Percentiles rank a stretch among this genome's conserved stretches.
Evolutionary conservation across 1,284 basidiomycete species (phyloP).

Genomic region (Earliella scabrosa): DNA sequence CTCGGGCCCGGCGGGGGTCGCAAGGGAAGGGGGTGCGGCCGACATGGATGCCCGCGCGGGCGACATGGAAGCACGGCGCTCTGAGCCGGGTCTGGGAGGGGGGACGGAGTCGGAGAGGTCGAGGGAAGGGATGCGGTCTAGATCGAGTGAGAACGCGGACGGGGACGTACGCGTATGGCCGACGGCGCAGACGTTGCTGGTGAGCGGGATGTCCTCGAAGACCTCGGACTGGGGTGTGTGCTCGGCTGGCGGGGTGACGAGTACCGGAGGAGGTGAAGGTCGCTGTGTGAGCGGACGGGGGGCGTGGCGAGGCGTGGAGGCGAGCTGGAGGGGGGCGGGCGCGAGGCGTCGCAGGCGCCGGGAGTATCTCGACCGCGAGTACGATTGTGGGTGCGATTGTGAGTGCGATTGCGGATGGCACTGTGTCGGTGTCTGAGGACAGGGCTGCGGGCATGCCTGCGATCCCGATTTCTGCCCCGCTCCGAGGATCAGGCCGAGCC

Average conservation of each 20-base stretch:
- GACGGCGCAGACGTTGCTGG: background rate
- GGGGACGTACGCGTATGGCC: no score
- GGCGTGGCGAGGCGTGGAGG: constrained; percentile 14
- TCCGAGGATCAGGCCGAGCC: constrained; percentile 20
- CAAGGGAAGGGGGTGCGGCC: constrained; percentile 17
- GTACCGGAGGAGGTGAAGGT: no score
- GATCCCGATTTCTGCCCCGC: constrained; percentile 10
- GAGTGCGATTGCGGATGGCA: background rate
- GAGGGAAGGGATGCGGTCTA: constrained; percentile 6
- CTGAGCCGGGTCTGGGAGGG: constrained; percentile 8
- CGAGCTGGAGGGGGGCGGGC: constrained; percentile 23
- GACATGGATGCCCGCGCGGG: constrained; percentile 8
- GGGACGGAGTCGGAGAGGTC: constrained; percentile 7
- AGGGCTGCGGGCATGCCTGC: constrained; percentile 6
- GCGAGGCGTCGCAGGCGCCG: constrained; percentile 25
- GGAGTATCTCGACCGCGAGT: constrained; percentile 22
- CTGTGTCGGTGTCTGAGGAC: constrained; percentile 1
- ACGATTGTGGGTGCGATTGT: constrained; percentile 6
- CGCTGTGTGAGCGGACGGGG: constrained; percentile 6
- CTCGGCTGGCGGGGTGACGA: no score
- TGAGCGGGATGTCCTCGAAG: constrained; percentile 11
- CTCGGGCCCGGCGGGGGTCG: constrained; percentile 7
- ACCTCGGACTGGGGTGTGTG: constrained; percentile 1
- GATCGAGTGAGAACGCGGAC: background rate
- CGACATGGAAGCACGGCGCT: constrained; percentile 5